Percentiles rank a stretch among this genome's conserved stretches.
These are phyloP conservation scores for Phytophthora sojae DNA, from an alignment of 352 stramenopile genomes.

Conservation along the genomic window DNA sequence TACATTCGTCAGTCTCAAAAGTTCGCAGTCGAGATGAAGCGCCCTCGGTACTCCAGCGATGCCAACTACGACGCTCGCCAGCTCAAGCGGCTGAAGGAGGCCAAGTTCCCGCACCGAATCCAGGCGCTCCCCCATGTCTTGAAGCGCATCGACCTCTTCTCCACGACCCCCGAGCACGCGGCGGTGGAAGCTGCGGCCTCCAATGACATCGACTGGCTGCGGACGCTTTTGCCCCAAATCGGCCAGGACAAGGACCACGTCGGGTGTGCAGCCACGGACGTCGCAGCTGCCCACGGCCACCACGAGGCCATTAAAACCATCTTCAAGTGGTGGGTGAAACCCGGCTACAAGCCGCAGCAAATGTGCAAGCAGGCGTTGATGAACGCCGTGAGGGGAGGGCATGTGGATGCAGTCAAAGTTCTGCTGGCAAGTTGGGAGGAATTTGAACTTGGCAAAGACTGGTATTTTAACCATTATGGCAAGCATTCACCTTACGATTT, in stretches of 20 bases:
- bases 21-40: background rate
- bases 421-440: conserved; percentile 8
- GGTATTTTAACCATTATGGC: background rate
- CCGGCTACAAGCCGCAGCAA: background rate
- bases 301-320: conserved; percentile 4
- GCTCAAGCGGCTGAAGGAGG: background rate
- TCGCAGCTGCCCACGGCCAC: background rate
- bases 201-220: conserved; percentile 4
- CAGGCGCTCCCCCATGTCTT: background rate
- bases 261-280: background rate
- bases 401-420: background rate
- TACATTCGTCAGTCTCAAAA: too few species aligned
- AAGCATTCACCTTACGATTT: conserved; percentile 3
- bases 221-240: conserved; percentile 4
- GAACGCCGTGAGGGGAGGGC: background rate
- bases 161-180: background rate
- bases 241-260: background rate
- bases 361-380: background rate
- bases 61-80: background rate
- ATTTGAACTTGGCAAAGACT: background rate
- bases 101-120: background rate
- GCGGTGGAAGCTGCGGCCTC: conserved; percentile 2
- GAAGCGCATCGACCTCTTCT: background rate
- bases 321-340: conserved; percentile 5
- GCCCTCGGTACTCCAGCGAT: background rate